A percentile compares a stretch with the other conserved stretches of the same genome.
These are phyloP conservation scores for Solanum tarapatanum DNA, from an alignment of 257 asterid species.

Conservation along the genomic window DNA sequence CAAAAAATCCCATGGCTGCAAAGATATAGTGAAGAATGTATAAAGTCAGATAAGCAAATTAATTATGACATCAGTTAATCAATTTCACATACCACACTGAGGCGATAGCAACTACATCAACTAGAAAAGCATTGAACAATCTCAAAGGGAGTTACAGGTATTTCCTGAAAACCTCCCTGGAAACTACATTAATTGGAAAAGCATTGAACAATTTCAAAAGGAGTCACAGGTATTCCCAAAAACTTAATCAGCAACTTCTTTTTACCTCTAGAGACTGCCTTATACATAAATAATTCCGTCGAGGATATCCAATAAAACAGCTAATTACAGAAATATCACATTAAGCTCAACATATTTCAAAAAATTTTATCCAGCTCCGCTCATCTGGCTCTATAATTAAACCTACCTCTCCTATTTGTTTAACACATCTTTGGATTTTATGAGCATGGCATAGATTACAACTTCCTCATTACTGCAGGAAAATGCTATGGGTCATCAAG, in stretches of 20 bases:
- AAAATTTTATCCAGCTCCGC: background rate
- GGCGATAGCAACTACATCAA: background rate
- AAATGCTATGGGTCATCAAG: background rate
- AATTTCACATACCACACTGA: background rate
- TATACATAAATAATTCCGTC: background rate
- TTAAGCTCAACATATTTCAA: background rate
- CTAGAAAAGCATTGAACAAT: background rate
- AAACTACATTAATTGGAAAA: background rate
- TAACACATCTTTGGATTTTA: background rate
- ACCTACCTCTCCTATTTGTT: background rate
- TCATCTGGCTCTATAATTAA: background rate
- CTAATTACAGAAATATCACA: background rate
- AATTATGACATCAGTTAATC: background rate
- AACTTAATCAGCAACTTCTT: background rate
- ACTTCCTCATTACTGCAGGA: background rate
- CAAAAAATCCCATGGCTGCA: slow-evolving; percentile 85
- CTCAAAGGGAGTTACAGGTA: background rate
- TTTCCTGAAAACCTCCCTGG: background rate
- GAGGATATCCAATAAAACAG: background rate
- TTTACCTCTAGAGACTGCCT: background rate
- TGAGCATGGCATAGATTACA: background rate
- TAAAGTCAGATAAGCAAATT: background rate
- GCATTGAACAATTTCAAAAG: background rate
- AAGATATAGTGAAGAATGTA: background rate
- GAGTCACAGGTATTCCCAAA: background rate